phyloP scores from a whole-genome alignment of 2,329 filamentous ascomycete genomes.

The Cytospora paraplurivora region DNA sequence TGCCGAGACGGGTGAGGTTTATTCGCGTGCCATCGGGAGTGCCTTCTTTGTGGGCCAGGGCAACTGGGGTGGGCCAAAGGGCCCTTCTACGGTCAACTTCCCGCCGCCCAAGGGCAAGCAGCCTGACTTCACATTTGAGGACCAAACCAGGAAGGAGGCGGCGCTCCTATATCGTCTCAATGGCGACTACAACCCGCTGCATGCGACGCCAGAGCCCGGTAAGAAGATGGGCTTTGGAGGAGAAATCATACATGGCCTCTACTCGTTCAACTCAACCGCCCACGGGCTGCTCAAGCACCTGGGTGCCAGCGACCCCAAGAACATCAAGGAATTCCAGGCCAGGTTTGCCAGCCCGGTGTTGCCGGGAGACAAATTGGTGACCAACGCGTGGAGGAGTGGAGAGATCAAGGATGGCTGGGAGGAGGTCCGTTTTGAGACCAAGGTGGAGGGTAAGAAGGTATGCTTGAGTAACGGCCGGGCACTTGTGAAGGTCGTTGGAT shows the following conservation, averaged over 20 bases:
- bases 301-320: slow-evolving; percentile 75
- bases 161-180: slow-evolving; percentile 82
- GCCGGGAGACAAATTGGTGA: slow-evolving; percentile 80
- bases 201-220: slow-evolving; percentile 83
- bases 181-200: slow-evolving; percentile 92
- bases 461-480: slow-evolving; percentile 86
- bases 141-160: slow-evolving; percentile 72
- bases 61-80: slow-evolving; percentile 87
- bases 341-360: slow-evolving; percentile 83
- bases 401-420: slow-evolving; percentile 70
- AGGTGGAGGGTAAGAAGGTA: slow-evolving; percentile 78
- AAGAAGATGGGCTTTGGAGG: slow-evolving; percentile 90
- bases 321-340: slow-evolving; percentile 86
- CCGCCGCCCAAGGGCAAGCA: slow-evolving; percentile 69
- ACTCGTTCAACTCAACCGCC: slow-evolving; percentile 79
- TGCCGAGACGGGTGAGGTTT: slow-evolving; percentile 67
- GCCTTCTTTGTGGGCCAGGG: slow-evolving; percentile 80
- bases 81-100: slow-evolving; percentile 76
- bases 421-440: slow-evolving; percentile 77
- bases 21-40: slow-evolving; percentile 68
- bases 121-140: slow-evolving; percentile 70
- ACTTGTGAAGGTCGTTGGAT: slow-evolving; percentile 65
- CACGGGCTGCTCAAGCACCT: slow-evolving; percentile 74
- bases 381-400: slow-evolving; percentile 79
- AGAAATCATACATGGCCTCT: slow-evolving; percentile 85